A percentile compares a stretch with the other conserved stretches of the same genome.
These are phyloP conservation scores for Boletellus emodensis DNA, from an alignment of 768 basidiomycete genomes.

Conservation along the genomic window DNA sequence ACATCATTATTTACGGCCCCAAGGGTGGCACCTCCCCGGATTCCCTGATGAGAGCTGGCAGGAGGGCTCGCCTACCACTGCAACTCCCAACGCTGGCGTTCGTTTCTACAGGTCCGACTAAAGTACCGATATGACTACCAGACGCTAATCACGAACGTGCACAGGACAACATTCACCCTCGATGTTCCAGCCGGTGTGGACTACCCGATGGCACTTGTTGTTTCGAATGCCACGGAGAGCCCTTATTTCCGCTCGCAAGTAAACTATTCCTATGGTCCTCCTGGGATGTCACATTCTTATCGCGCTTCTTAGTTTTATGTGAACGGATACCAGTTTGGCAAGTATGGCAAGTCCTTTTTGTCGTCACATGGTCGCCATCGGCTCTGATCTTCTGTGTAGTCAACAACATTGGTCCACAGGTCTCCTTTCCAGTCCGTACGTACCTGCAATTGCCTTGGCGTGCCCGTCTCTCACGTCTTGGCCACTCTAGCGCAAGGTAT, in stretches of 20 bases:
- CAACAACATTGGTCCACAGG: constrained; percentile 24
- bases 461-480: constrained; percentile 5
- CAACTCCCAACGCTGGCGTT: constrained; percentile 42
- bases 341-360: constrained; percentile 13
- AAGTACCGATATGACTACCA: not conserved
- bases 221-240: constrained; percentile 43
- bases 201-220: constrained; percentile 44
- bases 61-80: constrained; percentile 37
- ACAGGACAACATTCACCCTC: constrained; percentile 37
- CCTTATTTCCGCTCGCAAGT: constrained; percentile 39
- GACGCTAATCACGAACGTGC: not conserved
- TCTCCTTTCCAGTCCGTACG: constrained; percentile 26
- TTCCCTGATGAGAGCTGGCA: constrained; percentile 49
- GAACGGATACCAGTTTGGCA: constrained; percentile 27
- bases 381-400: constrained; percentile 8
- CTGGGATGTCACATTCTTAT: not conserved
- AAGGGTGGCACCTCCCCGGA: constrained; percentile 54
- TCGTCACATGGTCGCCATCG: no score
- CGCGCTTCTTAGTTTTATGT: constrained; percentile 18
- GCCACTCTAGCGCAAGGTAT: constrained; percentile 43
- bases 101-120: constrained; percentile 41
- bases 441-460: not conserved
- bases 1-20: constrained; percentile 2
- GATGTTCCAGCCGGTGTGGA: constrained; percentile 44
- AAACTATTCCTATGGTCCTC: not conserved